A percentile compares a stretch with the other conserved stretches of the same genome.
Conservation (phyloP, 1,284 basidiomycete genomes). For the Leccinum fallax region DNA sequence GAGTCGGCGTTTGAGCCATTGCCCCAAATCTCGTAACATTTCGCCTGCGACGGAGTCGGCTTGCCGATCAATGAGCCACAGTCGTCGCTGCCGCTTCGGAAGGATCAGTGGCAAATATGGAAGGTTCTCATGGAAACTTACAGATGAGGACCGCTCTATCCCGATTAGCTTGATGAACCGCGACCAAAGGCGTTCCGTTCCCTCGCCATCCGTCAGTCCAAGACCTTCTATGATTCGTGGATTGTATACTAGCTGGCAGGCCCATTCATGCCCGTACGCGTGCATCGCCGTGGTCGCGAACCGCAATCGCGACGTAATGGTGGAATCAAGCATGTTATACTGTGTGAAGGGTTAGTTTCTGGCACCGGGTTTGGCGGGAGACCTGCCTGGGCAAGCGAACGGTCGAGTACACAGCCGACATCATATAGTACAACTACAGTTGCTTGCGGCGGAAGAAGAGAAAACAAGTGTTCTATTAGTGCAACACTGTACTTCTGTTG, state of each 20-base stretch:
- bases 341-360: not conserved
- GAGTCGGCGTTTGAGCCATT: not conserved
- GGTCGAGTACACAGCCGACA: constrained; percentile 43
- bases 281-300: not conserved
- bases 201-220: not conserved
- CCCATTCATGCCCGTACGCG: constrained; percentile 4
- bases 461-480: constrained; percentile 19
- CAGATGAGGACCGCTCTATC: not conserved
- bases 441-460: constrained; percentile 32
- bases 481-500: not conserved
- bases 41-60: not conserved
- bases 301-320: not conserved
- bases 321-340: not conserved
- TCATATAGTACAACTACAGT: constrained; percentile 40
- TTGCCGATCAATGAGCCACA: not conserved
- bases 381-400: constrained; percentile 19
- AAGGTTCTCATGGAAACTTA: not conserved
- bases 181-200: not conserved
- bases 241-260: constrained; percentile 1
- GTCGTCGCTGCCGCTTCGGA: not conserved
- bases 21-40: not conserved
- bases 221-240: not conserved
- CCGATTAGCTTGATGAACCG: constrained; percentile 1
- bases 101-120: not conserved
- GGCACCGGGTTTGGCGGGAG: not conserved